phyloP scores from a whole-genome alignment of 73 alveolate genomes.

The Uronychia binucleata region DNA sequence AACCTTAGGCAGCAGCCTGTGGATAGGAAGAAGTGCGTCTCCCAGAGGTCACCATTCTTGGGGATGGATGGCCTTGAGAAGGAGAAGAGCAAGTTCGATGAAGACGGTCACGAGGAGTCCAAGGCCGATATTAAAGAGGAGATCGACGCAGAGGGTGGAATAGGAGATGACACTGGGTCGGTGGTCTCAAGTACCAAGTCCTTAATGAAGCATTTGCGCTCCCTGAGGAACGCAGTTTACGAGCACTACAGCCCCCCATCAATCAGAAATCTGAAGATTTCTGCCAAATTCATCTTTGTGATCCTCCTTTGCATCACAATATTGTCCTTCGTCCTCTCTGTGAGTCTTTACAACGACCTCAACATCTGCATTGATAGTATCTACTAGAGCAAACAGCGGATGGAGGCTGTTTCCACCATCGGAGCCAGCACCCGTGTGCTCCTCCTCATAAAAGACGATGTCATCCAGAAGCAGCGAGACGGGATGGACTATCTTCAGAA shows the following conservation, averaged over 20 bases:
- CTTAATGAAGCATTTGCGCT: slow-evolving; percentile 33
- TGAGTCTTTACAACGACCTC: slow-evolving; percentile 26
- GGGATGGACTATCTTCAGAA: slow-evolving; percentile 16
- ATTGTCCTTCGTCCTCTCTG: slow-evolving; percentile 16
- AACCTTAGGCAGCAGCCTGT: slow-evolving; percentile 26
- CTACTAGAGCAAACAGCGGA: slow-evolving; percentile 30
- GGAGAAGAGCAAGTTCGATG: background rate
- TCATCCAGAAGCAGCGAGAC: background rate
- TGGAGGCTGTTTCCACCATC: slow-evolving; percentile 16
- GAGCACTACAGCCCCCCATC: slow-evolving; percentile 43
- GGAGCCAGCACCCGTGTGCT: slow-evolving; percentile 37
- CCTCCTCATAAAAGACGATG: background rate
- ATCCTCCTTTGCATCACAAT: slow-evolving; percentile 39
- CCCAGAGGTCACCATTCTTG: background rate
- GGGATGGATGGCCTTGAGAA: background rate
- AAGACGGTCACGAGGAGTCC: background rate
- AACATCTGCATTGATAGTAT: slow-evolving; percentile 39
- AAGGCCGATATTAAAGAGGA: slow-evolving; percentile 10
- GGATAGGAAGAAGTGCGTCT: background rate
- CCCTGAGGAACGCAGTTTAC: slow-evolving; percentile 43
- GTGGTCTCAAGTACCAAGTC: slow-evolving; percentile 27
- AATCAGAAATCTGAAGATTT: slow-evolving; percentile 24
- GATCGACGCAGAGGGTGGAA: slow-evolving; percentile 18
- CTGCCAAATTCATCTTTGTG: slow-evolving; percentile 33
- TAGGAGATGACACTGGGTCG: slow-evolving; percentile 34